These are phyloP conservation scores for Leccinum subtestaceum DNA, from an alignment of 768 basidiomycete species.

Conservation along the genomic window DNA sequence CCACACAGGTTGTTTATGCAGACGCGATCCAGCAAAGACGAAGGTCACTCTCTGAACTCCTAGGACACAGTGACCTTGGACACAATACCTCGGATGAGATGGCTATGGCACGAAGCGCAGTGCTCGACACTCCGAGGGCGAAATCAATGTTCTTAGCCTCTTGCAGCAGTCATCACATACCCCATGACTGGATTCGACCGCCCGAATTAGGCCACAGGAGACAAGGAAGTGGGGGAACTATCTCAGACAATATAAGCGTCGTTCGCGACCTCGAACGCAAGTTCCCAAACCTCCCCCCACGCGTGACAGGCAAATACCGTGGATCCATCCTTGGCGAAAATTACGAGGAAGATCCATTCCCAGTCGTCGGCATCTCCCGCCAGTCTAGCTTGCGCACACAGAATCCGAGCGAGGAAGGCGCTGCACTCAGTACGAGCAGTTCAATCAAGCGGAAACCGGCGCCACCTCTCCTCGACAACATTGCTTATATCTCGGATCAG, in stretches of 20 bases:
- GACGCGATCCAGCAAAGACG: conserved; percentile 16
- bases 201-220: conserved; percentile 9
- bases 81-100: conserved; percentile 12
- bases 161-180: neutral
- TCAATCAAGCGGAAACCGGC: conserved; percentile 33
- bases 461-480: conserved; percentile 25
- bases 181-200: conserved; percentile 13
- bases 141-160: conserved; percentile 10
- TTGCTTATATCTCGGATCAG: conserved; percentile 8
- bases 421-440: conserved; percentile 13
- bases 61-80: neutral
- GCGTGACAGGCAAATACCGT: conserved; percentile 29
- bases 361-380: conserved; percentile 24
- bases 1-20: conserved; percentile 23
- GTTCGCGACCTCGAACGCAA: conserved; percentile 51
- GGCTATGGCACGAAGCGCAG: conserved; percentile 1
- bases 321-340: conserved; percentile 24
- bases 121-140: conserved; percentile 9
- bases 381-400: conserved; percentile 19
- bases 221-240: conserved; percentile 27
- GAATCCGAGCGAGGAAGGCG: conserved; percentile 15
- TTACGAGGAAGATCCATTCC: conserved; percentile 23
- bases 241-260: conserved; percentile 42
- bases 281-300: conserved; percentile 51
- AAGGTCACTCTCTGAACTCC: conserved; percentile 12